Base-by-base conservation (phyloP, 495 filamentous ascomycete genomes). In the Acidomyces sp. region DNA sequence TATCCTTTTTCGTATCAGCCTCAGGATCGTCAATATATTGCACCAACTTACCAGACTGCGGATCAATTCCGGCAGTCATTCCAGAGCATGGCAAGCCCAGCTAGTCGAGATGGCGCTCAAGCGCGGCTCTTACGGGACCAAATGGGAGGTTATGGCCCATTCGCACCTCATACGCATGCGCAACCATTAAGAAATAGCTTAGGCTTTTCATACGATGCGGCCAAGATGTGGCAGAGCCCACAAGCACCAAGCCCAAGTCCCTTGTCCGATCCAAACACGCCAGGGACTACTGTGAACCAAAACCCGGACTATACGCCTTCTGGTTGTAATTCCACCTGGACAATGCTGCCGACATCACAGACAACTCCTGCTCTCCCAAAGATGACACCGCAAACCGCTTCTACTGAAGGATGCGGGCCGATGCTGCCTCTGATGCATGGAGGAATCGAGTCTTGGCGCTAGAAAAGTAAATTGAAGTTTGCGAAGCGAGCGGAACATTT, bases 171-270 rank as follows among this genome's bases (percentile, higher is more conserved):
- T 19, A 16, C 10, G 21, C 30, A 39, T 29, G 16, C 16, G 15
- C 33, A 25, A 6, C 25, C 38, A 31, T 2, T 23, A 38, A 21
- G 22, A n/a, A 10, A 28, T 3, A 18, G n/a, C 42, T 21, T 4
- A 34, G 26, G 3, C 15, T 3, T 30, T 33, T n/a, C 39, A 43
- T 34, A 34, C 42, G 39, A 47, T 19, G 43, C 37, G 12, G 39
- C 44, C 23, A 37, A 23, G 34, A 39, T 53, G 20, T 41, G 37
- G 46, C 4, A 46, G 15, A 46, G 41, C 30, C 46, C 50, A 4
- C 36, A 49, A 37, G 50, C 46, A n/a, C 50, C 46, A 2, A 49
- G 34, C 16, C 41, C 46, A 2, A 45, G 41, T 24, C 50, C 50
- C 26, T 19, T 53, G 22, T 31, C 28, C 9, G 49, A 52, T 13